A percentile compares a stretch with the other conserved stretches of the same genome.
Conservation (phyloP, 1,284 basidiomycete species). For the Naganishia sp. region DNA sequence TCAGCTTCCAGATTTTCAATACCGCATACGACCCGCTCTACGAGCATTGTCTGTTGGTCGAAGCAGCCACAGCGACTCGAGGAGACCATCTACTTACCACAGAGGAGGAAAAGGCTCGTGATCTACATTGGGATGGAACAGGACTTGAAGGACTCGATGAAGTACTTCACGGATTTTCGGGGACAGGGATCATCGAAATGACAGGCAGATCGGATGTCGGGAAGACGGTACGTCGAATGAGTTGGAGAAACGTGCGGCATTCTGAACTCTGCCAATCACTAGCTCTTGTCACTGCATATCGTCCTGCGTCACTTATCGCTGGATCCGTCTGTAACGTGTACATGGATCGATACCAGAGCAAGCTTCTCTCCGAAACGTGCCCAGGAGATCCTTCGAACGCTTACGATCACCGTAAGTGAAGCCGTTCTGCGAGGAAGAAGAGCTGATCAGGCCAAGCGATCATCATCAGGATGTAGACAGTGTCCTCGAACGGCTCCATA, state of each 20-base stretch:
- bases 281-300: conserved; percentile 49
- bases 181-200: conserved; percentile 45
- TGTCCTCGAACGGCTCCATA: conserved; percentile 35
- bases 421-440: not conserved
- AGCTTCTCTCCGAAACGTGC: conserved; percentile 46
- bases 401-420: conserved; percentile 41
- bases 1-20: not conserved
- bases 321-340: conserved; percentile 38
- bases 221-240: conserved; percentile 44
- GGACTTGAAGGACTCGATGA: conserved; percentile 42
- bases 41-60: conserved; percentile 1
- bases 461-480: conserved; percentile 18
- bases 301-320: conserved; percentile 39
- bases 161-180: conserved; percentile 40
- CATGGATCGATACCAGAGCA: conserved; percentile 51
- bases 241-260: too few species aligned
- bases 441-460: not conserved
- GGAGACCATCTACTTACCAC: not conserved
- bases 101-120: conserved; percentile 13
- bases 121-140: conserved; percentile 43
- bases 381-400: conserved; percentile 37
- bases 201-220: conserved; percentile 45
- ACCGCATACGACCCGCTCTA: conserved; percentile 1
- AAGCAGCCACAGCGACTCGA: not conserved
- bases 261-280: not conserved